phyloP scores from a whole-genome alignment of 352 stramenopile genomes.

The Pelagophyceae sp. region DNA sequence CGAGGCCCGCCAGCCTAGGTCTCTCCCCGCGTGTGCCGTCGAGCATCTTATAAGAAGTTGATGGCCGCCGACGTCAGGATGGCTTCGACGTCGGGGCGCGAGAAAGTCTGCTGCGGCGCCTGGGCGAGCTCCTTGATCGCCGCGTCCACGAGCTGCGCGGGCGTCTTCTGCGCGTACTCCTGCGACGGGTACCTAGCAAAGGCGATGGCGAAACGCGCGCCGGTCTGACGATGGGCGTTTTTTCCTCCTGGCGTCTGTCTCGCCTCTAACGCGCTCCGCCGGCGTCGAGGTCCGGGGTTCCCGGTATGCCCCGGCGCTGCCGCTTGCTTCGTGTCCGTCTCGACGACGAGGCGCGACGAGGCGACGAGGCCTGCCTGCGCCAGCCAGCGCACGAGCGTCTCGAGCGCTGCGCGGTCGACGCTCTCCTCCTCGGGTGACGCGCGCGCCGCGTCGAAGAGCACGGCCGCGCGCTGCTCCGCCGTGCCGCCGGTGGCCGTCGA shows the following conservation, averaged over 20 bases:
- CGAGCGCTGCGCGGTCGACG: neutral
- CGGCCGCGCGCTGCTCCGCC: neutral
- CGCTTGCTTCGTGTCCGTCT: neutral
- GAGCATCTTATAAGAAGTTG: neutral
- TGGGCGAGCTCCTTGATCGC: neutral
- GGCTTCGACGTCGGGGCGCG: neutral
- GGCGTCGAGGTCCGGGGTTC: too few relatives aligned
- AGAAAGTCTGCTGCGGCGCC: neutral
- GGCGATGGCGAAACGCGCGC: too few relatives aligned
- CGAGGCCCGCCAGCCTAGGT: too few relatives aligned
- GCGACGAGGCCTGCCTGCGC: neutral
- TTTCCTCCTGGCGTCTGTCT: too few relatives aligned
- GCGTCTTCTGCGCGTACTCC: neutral
- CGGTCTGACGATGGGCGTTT: too few relatives aligned
- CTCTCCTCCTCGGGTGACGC: neutral
- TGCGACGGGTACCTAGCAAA: neutral
- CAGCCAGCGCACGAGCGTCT: neutral
- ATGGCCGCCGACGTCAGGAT: neutral
- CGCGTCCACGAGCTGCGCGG: neutral
- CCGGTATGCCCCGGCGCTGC: too few relatives aligned
- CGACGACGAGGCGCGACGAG: neutral
- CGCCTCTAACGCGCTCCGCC: too few relatives aligned
- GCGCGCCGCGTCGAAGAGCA: neutral
- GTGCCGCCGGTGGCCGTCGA: neutral
- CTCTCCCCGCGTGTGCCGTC: too few relatives aligned